phyloP scores from a whole-genome alignment of 2,329 filamentous ascomycete species.

The Gliomastix tumulicola region DNA sequence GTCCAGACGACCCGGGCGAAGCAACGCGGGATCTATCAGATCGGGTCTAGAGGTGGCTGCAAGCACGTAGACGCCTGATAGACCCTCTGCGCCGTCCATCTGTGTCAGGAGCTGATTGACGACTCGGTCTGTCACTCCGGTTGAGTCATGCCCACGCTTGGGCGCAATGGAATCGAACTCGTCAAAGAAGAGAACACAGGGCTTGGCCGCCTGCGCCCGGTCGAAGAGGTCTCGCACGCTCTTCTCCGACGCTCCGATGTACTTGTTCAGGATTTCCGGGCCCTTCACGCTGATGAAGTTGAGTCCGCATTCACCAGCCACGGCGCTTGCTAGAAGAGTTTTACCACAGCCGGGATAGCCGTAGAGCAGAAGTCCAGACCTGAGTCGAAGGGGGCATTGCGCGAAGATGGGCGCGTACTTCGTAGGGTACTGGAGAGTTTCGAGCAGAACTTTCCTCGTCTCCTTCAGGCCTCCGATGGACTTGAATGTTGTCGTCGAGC shows the following conservation, averaged over 20 bases:
- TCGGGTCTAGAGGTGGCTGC: slow-evolving; percentile 92
- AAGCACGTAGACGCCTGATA: slow-evolving; percentile 92
- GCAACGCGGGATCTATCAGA: slow-evolving; percentile 86
- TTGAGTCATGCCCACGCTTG: slow-evolving; percentile 93
- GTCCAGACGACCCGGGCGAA: slow-evolving; percentile 86
- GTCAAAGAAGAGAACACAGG: slow-evolving; percentile 96
- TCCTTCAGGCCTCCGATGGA: slow-evolving; percentile 83
- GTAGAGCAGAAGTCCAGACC: slow-evolving; percentile 87
- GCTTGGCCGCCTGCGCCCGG: slow-evolving; percentile 79
- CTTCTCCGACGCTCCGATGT: slow-evolving; percentile 96
- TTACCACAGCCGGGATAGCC: slow-evolving; percentile 96
- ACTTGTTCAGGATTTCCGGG: slow-evolving; percentile 97
- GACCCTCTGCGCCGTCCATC: slow-evolving; percentile 96
- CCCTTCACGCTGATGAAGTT: slow-evolving; percentile 99
- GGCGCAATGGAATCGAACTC: slow-evolving; percentile 98
- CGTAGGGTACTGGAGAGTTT: slow-evolving; percentile 94
- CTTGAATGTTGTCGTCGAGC: slow-evolving; percentile 85
- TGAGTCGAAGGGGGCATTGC: slow-evolving; percentile 87
- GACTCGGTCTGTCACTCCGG: slow-evolving; percentile 95
- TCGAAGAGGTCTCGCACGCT: slow-evolving; percentile 93
- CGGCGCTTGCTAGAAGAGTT: slow-evolving; percentile 87
- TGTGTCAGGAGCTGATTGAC: slow-evolving; percentile 97
- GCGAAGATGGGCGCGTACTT: slow-evolving; percentile 98
- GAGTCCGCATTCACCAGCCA: slow-evolving; percentile 94
- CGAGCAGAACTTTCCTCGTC: slow-evolving; percentile 84